Evolutionary conservation across 768 basidiomycete genomes (phyloP).

Genomic region (Mycena filopes): DNA sequence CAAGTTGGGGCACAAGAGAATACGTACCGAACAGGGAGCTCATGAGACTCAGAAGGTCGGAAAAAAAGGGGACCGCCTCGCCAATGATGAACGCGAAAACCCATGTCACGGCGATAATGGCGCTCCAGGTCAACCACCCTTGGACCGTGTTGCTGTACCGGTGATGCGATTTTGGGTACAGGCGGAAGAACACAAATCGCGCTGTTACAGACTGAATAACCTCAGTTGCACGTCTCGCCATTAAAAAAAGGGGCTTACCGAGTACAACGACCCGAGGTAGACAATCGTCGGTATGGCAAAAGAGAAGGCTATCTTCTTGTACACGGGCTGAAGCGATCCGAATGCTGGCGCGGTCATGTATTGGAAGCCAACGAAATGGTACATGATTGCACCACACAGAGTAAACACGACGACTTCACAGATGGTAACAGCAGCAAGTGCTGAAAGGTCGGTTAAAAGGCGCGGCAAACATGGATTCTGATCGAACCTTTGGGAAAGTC

Average conservation of each 20-base stretch:
- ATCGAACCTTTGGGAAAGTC: conserved; percentile 53
- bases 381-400: conserved; percentile 53
- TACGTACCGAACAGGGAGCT: conserved; percentile 45
- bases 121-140: conserved; percentile 36
- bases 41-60: conserved; percentile 48
- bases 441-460: conserved; percentile 18
- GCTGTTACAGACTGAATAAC: conserved; percentile 50
- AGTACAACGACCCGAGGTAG: conserved; percentile 55
- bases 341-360: conserved; percentile 57
- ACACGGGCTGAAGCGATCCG: conserved; percentile 49
- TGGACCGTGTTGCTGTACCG: conserved; percentile 40
- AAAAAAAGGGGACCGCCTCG: conserved; percentile 43
- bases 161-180: conserved; percentile 52
- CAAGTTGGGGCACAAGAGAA: not conserved
- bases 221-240: not conserved
- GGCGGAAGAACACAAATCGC: conserved; percentile 56
- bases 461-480: not conserved
- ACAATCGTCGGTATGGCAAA: conserved; percentile 58
- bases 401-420: conserved; percentile 53
- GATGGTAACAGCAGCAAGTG: conserved; percentile 55
- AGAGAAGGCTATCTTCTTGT: conserved; percentile 56
- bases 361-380: conserved; percentile 51
- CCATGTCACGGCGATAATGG: conserved; percentile 37
- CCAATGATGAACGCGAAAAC: conserved; percentile 38
- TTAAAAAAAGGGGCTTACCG: conserved; percentile 38